Evolutionary conservation across 169 alveolate species (phyloP).

Genomic region (Cryptosporidium meleagridis): DNA sequence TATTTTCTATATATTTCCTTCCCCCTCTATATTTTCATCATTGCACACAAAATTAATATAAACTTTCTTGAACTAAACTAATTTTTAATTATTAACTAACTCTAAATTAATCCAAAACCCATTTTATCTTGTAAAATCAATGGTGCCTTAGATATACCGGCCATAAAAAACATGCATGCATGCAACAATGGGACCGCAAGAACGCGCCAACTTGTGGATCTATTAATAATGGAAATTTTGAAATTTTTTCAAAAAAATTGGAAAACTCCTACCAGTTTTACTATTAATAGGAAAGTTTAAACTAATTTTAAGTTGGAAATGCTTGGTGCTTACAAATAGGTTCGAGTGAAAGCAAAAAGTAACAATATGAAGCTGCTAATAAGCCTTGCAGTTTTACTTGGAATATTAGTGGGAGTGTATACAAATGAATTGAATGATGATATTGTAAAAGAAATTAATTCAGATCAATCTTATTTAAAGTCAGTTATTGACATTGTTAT

Average conservation of each 20-base stretch:
- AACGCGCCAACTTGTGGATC: slow-evolving; percentile 22
- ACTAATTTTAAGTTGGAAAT: neutral
- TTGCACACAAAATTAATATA: neutral
- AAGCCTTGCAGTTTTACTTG: neutral
- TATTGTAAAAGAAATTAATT: neutral
- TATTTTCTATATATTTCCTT: neutral
- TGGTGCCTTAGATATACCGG: neutral
- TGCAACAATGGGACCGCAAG: neutral
- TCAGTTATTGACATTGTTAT: slow-evolving; percentile 4
- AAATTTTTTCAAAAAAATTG: neutral
- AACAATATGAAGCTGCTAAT: neutral
- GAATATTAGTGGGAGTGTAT: neutral
- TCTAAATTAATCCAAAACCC: too few species aligned
- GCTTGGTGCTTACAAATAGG: neutral
- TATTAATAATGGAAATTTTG: neutral
- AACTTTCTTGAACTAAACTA: too few species aligned
- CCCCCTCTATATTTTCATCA: neutral
- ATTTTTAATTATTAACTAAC: too few species aligned
- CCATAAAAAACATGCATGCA: neutral
- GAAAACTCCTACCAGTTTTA: neutral
- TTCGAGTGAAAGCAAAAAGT: neutral
- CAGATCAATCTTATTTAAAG: slow-evolving; percentile 3
- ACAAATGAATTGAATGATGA: neutral
- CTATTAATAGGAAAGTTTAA: neutral
- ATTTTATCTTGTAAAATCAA: too few species aligned